These are phyloP conservation scores for Parascedosporium putredinis DNA, from an alignment of 2,329 filamentous ascomycete species.

Conservation along the genomic window DNA sequence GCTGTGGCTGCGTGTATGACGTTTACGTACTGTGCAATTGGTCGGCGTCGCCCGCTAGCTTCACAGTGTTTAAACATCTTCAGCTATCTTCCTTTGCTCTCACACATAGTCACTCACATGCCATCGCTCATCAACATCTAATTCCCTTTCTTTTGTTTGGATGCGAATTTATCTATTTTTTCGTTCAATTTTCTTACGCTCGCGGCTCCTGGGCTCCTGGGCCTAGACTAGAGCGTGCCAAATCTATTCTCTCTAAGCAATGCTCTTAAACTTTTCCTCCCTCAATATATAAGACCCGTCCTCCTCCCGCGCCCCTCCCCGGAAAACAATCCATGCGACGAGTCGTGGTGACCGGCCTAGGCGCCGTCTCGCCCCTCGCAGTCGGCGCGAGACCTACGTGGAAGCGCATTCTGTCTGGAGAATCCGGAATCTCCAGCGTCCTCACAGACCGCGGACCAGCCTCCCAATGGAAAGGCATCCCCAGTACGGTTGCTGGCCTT, in stretches of 20 bases:
- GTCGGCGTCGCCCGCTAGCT: neutral
- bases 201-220: too few species aligned
- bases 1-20: neutral
- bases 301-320: neutral
- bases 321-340: constrained; percentile 40
- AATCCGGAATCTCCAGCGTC: constrained; percentile 72
- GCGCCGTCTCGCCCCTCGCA: constrained; percentile 73
- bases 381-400: constrained; percentile 71
- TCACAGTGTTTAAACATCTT: neutral
- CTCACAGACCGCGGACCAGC: constrained; percentile 34
- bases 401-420: constrained; percentile 66
- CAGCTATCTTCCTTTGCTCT: too few species aligned
- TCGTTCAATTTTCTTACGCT: too few species aligned
- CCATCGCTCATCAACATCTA: too few species aligned
- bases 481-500: constrained; percentile 75
- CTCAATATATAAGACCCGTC: neutral
- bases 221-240: too few species aligned
- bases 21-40: neutral
- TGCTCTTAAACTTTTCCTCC: too few species aligned
- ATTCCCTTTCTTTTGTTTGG: too few species aligned
- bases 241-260: too few species aligned
- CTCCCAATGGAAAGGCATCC: constrained; percentile 59
- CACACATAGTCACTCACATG: too few species aligned
- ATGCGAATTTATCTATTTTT: too few species aligned
- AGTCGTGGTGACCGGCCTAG: constrained; percentile 76